A percentile compares a stretch with the other conserved stretches of the same genome.
Conservation (phyloP, 148 eudicot species). For the Spergularia marina region DNA sequence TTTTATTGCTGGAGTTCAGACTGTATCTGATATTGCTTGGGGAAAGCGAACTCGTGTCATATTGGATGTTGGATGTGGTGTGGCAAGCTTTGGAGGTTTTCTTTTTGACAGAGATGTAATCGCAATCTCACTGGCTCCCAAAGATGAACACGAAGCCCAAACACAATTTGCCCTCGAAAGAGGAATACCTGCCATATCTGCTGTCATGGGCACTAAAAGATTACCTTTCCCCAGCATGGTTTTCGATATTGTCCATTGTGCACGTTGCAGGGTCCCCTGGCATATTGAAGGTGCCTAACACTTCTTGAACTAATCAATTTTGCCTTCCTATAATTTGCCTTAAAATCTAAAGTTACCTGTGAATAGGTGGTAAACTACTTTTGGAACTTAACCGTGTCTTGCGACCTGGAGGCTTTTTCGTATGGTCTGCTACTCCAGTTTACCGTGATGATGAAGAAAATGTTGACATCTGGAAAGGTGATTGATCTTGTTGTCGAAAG, state of each 20-base stretch:
- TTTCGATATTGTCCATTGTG: conserved; percentile 76
- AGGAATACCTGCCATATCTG: conserved; percentile 70
- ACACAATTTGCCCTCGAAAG: conserved; percentile 80
- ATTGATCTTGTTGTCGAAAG: not conserved
- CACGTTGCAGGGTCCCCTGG: conserved; percentile 82
- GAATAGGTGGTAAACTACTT: conserved; percentile 71
- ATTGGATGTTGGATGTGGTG: conserved; percentile 80
- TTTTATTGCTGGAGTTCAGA: conserved; percentile 30
- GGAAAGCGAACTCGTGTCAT: conserved; percentile 58
- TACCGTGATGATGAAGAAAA: conserved; percentile 50
- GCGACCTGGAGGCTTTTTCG: conserved; percentile 78
- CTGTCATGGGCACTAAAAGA: conserved; percentile 75
- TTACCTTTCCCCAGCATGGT: conserved; percentile 60
- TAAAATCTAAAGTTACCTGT: not conserved
- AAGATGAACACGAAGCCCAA: conserved; percentile 85
- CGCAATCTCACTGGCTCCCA: conserved; percentile 75
- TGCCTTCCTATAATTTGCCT: not conserved
- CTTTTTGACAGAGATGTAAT: conserved; percentile 70
- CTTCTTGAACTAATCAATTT: not conserved
- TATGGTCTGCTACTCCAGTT: conserved; percentile 87
- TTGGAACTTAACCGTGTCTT: conserved; percentile 68
- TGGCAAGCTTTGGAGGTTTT: conserved; percentile 81
- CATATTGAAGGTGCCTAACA: conserved; percentile 57
- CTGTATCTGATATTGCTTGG: conserved; percentile 59
- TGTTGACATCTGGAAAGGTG: conserved; percentile 68